These are phyloP conservation scores for Quillaja saponaria DNA, from an alignment of 306 rosid species.

Conservation along the genomic window DNA sequence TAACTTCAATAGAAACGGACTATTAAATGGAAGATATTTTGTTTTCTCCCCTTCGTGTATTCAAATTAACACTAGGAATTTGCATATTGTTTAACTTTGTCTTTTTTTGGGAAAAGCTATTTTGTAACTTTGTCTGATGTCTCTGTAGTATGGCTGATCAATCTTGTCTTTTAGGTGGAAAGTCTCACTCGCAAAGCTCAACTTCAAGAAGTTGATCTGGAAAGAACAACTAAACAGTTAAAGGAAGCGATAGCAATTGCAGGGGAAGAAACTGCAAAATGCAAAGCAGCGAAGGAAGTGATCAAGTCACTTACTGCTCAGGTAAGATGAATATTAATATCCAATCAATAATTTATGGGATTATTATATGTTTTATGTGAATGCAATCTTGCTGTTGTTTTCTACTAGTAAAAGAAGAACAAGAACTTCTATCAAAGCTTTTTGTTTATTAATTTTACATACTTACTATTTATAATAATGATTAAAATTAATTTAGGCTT, in stretches of 20 bases:
- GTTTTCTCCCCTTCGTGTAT: background rate
- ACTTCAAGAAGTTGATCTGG: slow-evolving; percentile 88
- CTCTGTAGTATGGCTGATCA: slow-evolving; percentile 31
- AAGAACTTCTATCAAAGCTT: background rate
- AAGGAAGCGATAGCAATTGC: slow-evolving; percentile 92
- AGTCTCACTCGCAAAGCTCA: slow-evolving; percentile 81
- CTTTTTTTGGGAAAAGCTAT: background rate
- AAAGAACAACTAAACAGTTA: slow-evolving; percentile 85
- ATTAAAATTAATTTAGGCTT: too few species aligned
- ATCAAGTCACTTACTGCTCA: slow-evolving; percentile 95
- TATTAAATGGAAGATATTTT: background rate
- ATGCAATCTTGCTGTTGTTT: background rate
- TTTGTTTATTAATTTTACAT: too few species aligned
- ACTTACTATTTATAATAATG: too few species aligned
- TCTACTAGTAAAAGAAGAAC: background rate
- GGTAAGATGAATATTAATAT: slow-evolving; percentile 50
- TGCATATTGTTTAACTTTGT: too few species aligned
- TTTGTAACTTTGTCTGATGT: slow-evolving; percentile 27
- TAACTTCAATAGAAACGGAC: slow-evolving; percentile 11
- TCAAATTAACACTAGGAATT: background rate
- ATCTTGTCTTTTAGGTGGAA: slow-evolving; percentile 64
- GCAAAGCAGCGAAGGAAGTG: slow-evolving; percentile 98
- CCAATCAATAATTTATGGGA: background rate
- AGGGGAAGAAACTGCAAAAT: slow-evolving; percentile 83
- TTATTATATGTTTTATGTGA: background rate